Percentiles rank a stretch among this genome's conserved stretches.
phyloP scores from a whole-genome alignment of 495 filamentous ascomycete genomes.

The Aspergillus funiculosus region DNA sequence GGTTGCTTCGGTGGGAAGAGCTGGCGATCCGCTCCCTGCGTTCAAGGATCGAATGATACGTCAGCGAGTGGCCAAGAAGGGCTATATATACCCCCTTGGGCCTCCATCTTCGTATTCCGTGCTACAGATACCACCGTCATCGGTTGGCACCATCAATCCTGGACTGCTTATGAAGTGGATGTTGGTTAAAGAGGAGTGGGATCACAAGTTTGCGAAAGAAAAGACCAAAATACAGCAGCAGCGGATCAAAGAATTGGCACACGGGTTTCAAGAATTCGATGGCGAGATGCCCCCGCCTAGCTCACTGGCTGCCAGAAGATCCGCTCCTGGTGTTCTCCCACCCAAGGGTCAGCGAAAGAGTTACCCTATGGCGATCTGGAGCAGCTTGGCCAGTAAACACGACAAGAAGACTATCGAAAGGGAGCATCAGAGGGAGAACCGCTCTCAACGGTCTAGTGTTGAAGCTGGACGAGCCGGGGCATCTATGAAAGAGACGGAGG shows the following conservation, averaged over 20 bases:
- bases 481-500: constrained; percentile 22
- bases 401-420: constrained; percentile 63
- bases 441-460: constrained; percentile 27
- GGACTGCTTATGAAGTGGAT: constrained; percentile 81
- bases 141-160: constrained; percentile 73
- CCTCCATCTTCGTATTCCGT: constrained; percentile 55
- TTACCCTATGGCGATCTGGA: constrained; percentile 77
- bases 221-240: constrained; percentile 63
- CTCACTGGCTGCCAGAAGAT: constrained; percentile 66
- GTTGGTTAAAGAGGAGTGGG: constrained; percentile 61
- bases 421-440: constrained; percentile 35
- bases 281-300: constrained; percentile 78
- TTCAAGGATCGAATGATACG: constrained; percentile 87
- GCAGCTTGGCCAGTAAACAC: constrained; percentile 77
- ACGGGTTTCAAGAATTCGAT: constrained; percentile 63
- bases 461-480: constrained; percentile 34
- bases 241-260: constrained; percentile 61
- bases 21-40: constrained; percentile 72
- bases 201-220: constrained; percentile 58
- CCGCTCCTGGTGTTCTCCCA: constrained; percentile 48
- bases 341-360: constrained; percentile 49
- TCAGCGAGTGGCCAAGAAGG: constrained; percentile 73
- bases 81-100: constrained; percentile 60
- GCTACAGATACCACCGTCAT: constrained; percentile 52
- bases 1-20: constrained; percentile 57